Percentiles rank a stretch among this genome's conserved stretches.
Evolutionary conservation across 331 rosid genomes (phyloP).

Genomic region (Ulmus americana): DNA sequence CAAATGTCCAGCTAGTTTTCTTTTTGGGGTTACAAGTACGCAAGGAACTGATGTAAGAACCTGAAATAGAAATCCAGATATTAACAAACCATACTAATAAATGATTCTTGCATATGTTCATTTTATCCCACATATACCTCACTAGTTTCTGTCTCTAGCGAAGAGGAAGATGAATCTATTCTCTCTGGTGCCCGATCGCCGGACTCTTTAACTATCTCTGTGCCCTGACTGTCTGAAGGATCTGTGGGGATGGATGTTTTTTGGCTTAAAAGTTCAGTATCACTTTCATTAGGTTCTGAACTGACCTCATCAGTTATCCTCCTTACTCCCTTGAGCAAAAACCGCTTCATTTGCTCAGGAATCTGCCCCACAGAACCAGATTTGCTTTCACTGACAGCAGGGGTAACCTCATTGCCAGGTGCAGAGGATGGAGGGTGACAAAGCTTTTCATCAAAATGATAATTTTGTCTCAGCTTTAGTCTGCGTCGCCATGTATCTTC

Average conservation of each 20-base stretch:
- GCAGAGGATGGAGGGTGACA: slow-evolving; percentile 61
- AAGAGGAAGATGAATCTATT: slow-evolving; percentile 48
- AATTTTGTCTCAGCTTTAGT: slow-evolving; percentile 72
- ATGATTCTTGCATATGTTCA: slow-evolving; percentile 20
- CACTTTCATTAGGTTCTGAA: slow-evolving; percentile 53
- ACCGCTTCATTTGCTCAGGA: slow-evolving; percentile 91
- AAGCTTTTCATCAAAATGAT: slow-evolving; percentile 85
- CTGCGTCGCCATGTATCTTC: slow-evolving; percentile 90
- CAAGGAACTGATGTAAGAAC: slow-evolving; percentile 77
- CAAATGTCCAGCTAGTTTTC: slow-evolving; percentile 87
- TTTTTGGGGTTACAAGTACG: slow-evolving; percentile 80
- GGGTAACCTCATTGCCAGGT: slow-evolving; percentile 31
- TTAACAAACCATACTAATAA: slow-evolving; percentile 13
- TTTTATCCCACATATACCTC: slow-evolving; percentile 56
- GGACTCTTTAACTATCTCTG: slow-evolving; percentile 53
- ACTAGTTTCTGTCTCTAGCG: slow-evolving; percentile 61
- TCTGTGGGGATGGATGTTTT: slow-evolving; percentile 38
- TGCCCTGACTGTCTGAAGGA: slow-evolving; percentile 48
- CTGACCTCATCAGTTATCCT: slow-evolving; percentile 80
- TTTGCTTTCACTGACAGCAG: slow-evolving; percentile 53
- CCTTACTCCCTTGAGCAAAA: slow-evolving; percentile 77
- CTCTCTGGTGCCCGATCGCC: slow-evolving; percentile 55
- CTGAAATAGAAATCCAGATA: slow-evolving; percentile 44
- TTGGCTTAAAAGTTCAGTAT: slow-evolving; percentile 48
- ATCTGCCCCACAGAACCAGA: slow-evolving; percentile 61